Evolutionary conservation across 2,329 filamentous ascomycete species (phyloP).

Genomic region (Balansia obtecta): DNA sequence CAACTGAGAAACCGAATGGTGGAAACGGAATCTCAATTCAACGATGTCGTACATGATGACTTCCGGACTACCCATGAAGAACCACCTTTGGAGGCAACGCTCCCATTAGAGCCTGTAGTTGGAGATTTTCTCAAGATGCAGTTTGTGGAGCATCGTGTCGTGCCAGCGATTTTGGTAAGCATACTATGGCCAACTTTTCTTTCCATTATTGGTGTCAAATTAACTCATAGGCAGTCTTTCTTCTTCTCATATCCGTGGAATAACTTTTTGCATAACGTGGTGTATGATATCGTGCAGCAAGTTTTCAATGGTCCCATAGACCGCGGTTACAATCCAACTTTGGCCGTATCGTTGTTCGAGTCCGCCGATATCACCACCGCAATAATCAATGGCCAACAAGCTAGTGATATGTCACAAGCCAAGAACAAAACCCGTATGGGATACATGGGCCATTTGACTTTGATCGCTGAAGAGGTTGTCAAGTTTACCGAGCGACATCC

Average conservation of each 20-base stretch:
- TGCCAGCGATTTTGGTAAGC: slow-evolving; percentile 86
- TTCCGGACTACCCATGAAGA: slow-evolving; percentile 7
- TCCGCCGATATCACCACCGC: slow-evolving; percentile 78
- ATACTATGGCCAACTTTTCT: not conserved
- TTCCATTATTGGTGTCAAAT: not conserved
- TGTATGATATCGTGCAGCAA: slow-evolving; percentile 97
- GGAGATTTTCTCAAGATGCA: slow-evolving; percentile 92
- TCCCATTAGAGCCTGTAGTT: slow-evolving; percentile 55
- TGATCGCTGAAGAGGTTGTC: slow-evolving; percentile 96
- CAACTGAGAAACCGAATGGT: not conserved
- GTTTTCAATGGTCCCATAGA: slow-evolving; percentile 99
- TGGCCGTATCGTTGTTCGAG: slow-evolving; percentile 89
- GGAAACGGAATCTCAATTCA: not conserved
- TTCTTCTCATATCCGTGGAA: slow-evolving; percentile 99
- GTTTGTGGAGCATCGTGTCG: slow-evolving; percentile 88
- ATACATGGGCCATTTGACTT: slow-evolving; percentile 95
- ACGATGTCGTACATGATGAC: not conserved
- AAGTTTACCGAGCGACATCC: slow-evolving; percentile 95
- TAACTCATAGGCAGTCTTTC: slow-evolving; percentile 52
- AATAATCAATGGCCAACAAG: slow-evolving; percentile 81
- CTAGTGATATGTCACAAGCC: slow-evolving; percentile 74
- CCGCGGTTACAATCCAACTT: slow-evolving; percentile 76
- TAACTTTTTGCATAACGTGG: slow-evolving; percentile 97
- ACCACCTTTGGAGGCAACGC: slow-evolving; percentile 5
- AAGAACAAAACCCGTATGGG: slow-evolving; percentile 83